Percentiles rank a stretch among this genome's conserved stretches.
phyloP scores from a whole-genome alignment of 345 rosid genomes.

The Lumnitzera racemosa region DNA sequence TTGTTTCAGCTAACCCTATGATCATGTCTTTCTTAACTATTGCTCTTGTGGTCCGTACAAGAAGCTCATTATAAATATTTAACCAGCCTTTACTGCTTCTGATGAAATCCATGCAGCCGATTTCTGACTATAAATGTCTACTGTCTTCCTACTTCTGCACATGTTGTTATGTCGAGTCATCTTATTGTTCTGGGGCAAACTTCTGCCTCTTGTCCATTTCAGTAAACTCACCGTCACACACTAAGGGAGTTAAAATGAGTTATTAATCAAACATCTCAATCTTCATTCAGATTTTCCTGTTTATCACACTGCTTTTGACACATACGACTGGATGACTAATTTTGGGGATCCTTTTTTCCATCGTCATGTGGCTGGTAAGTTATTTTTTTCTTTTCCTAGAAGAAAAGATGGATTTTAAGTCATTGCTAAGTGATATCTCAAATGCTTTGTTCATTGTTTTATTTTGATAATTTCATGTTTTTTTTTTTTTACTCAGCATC shows the following conservation, averaged over 20 bases:
- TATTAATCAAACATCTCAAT: neutral
- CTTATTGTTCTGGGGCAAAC: too few species aligned
- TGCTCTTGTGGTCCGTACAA: too few species aligned
- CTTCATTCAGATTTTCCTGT: constrained; percentile 71
- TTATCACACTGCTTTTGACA: constrained; percentile 89
- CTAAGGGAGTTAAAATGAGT: neutral
- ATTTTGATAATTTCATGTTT: neutral
- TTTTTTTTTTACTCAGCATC: constrained; percentile 38
- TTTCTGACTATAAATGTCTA: neutral
- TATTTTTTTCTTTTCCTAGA: neutral
- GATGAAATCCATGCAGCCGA: neutral
- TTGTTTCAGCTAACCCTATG: too few species aligned
- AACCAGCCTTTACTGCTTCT: too few species aligned
- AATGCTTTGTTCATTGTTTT: neutral
- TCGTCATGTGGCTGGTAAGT: constrained; percentile 84
- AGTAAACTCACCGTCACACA: too few species aligned
- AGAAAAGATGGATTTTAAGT: neutral
- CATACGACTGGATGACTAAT: constrained; percentile 71
- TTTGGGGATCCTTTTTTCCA: constrained; percentile 71
- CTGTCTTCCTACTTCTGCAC: neutral
- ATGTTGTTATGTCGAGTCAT: neutral
- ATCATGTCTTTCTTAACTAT: too few species aligned
- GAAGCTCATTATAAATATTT: too few species aligned
- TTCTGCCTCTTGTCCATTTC: too few species aligned
- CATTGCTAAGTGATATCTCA: neutral